Conservation (phyloP, 2,329 filamentous ascomycete species). For the Xylariaceae sp. region DNA sequence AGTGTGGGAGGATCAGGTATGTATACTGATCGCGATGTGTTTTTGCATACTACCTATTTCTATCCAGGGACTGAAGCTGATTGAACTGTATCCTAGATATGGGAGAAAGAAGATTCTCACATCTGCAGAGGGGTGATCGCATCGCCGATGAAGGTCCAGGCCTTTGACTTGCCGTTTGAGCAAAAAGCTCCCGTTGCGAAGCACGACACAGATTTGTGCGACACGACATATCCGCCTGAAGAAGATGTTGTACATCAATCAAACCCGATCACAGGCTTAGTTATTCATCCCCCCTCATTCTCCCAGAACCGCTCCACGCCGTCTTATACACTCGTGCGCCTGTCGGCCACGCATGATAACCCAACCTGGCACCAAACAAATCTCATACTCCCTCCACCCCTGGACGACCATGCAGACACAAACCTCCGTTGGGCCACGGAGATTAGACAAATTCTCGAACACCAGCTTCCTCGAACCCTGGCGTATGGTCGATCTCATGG, state of each 20-base stretch:
- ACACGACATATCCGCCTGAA: slow-evolving; percentile 40
- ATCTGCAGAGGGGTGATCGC: slow-evolving; percentile 50
- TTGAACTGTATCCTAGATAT: slow-evolving; percentile 36
- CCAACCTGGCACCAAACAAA: slow-evolving; percentile 52
- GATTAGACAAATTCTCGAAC: slow-evolving; percentile 41
- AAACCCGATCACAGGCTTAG: slow-evolving; percentile 47
- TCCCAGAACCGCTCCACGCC: slow-evolving; percentile 34
- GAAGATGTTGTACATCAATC: slow-evolving; percentile 29
- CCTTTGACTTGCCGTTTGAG: slow-evolving; percentile 46
- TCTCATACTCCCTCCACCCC: slow-evolving; percentile 28
- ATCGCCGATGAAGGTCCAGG: slow-evolving; percentile 45
- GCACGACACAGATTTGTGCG: slow-evolving; percentile 43
- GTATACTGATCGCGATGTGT: slow-evolving; percentile 14
- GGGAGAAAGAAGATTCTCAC: slow-evolving; percentile 35
- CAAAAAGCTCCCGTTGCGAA: slow-evolving; percentile 21
- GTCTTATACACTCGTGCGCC: slow-evolving; percentile 47
- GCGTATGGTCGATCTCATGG: slow-evolving; percentile 36
- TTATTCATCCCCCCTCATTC: slow-evolving; percentile 40
- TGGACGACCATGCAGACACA: slow-evolving; percentile 5
- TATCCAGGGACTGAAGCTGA: not conserved
- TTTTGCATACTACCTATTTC: not conserved
- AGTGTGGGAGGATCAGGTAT: slow-evolving; percentile 49
- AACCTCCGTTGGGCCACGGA: slow-evolving; percentile 44
- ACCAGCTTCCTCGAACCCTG: slow-evolving; percentile 41
- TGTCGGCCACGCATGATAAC: slow-evolving; percentile 48